Percentiles rank a stretch among this genome's conserved stretches.
Evolutionary conservation across 176 grass and related monocot genomes (phyloP).

Genomic region (Aegilops bicornis): DNA sequence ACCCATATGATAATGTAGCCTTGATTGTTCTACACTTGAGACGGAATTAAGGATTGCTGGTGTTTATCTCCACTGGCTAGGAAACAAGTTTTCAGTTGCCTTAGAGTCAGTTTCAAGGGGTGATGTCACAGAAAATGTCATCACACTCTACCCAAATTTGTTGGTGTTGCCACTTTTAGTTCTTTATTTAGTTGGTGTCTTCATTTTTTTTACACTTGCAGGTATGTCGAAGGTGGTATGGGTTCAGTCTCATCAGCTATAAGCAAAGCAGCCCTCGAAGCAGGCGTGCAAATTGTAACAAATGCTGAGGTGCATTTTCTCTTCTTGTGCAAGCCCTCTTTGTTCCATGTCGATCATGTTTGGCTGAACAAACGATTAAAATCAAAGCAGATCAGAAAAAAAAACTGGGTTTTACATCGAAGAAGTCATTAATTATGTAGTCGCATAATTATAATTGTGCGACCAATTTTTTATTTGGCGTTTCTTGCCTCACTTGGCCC

Average conservation of each 20-base stretch:
- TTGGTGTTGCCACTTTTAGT: background rate
- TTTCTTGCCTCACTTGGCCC: conserved; percentile 44
- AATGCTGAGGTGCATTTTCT: conserved; percentile 72
- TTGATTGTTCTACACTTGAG: conserved; percentile 12
- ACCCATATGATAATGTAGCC: background rate
- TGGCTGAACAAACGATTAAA: background rate
- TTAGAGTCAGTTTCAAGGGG: conserved; percentile 1
- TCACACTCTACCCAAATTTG: background rate
- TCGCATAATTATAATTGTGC: background rate
- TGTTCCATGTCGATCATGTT: background rate
- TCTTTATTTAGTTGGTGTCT: conserved; percentile 8
- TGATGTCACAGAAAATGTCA: conserved; percentile 4
- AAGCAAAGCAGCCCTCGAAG: conserved; percentile 96
- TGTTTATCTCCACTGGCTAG: background rate
- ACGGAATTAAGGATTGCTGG: background rate
- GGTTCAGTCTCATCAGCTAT: conserved; percentile 91
- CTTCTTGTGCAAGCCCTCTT: conserved; percentile 23
- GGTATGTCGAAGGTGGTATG: conserved; percentile 98
- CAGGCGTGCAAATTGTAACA: conserved; percentile 82
- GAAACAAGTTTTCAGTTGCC: conserved; percentile 13
- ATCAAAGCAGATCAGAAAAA: conserved; percentile 1
- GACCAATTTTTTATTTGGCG: conserved; percentile 4
- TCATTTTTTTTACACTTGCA: conserved; percentile 36
- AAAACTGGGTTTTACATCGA: background rate
- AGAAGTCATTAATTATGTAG: background rate